These are phyloP conservation scores for Lanzia echinophila DNA, from an alignment of 2,329 filamentous ascomycete genomes.

Conservation along the genomic window DNA sequence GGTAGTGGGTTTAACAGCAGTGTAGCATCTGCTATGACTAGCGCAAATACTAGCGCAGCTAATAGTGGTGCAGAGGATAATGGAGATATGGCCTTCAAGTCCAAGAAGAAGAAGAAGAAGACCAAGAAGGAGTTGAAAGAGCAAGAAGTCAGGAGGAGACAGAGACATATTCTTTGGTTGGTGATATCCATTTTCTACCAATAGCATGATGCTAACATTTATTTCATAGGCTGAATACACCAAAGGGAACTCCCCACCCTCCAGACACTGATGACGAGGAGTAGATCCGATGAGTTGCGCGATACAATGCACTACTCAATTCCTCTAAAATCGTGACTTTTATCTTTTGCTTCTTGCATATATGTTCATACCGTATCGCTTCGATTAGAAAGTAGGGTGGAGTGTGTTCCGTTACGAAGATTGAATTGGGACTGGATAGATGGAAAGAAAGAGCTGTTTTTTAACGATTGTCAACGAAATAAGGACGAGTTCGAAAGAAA, in stretches of 20 bases:
- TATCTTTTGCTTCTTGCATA: too few relatives aligned
- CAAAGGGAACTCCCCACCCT: conserved; percentile 30
- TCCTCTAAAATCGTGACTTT: too few relatives aligned
- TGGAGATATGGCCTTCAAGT: conserved; percentile 77
- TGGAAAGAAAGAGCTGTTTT: too few relatives aligned
- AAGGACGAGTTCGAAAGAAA: too few relatives aligned
- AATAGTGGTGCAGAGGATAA: conserved; percentile 83
- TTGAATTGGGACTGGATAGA: too few relatives aligned
- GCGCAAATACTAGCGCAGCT: conserved; percentile 54
- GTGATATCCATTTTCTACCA: not conserved
- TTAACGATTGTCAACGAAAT: too few relatives aligned
- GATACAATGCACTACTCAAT: too few relatives aligned
- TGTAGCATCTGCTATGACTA: conserved; percentile 47
- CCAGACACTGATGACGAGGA: conserved; percentile 29
- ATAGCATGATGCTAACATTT: conserved; percentile 4
- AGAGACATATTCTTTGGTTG: conserved; percentile 75
- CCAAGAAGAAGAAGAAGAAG: conserved; percentile 96
- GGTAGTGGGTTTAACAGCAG: conserved; percentile 54
- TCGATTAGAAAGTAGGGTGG: too few relatives aligned
- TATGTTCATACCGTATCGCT: too few relatives aligned
- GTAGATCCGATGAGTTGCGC: conserved; percentile 8
- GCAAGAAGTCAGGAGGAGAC: conserved; percentile 73
- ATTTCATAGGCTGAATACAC: conserved; percentile 27
- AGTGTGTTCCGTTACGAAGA: too few relatives aligned
- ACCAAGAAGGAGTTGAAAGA: conserved; percentile 96